phyloP scores from a whole-genome alignment of 202 grass and related monocot species.

The Carex arenaria region DNA sequence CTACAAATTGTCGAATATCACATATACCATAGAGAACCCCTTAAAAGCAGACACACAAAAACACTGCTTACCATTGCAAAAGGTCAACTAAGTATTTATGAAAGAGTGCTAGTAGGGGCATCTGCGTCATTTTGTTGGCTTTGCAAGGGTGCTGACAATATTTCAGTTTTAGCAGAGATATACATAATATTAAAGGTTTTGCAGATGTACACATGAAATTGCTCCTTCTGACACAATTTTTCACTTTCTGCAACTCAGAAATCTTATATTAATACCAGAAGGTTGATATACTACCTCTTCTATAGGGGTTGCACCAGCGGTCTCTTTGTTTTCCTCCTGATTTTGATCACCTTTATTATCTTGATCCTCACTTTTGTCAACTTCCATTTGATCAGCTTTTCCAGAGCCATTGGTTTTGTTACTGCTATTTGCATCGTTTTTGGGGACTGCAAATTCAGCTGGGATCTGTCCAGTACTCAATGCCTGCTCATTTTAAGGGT shows the following conservation, averaged over 20 bases:
- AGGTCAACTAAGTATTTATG: background rate
- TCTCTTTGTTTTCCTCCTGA: conserved; percentile 53
- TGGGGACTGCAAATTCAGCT: conserved; percentile 72
- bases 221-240: background rate
- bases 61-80: background rate
- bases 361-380: conserved; percentile 43
- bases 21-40: background rate
- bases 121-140: background rate
- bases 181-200: conserved; percentile 1
- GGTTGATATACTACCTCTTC: conserved; percentile 40
- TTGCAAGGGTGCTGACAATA: background rate
- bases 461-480: conserved; percentile 84
- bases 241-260: background rate
- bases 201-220: background rate
- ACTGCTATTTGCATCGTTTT: conserved; percentile 36
- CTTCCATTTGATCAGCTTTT: conserved; percentile 62
- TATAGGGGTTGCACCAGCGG: conserved; percentile 31
- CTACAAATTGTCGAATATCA: background rate
- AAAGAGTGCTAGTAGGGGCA: background rate
- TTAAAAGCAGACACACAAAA: background rate
- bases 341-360: conserved; percentile 37
- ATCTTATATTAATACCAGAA: background rate
- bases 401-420: conserved; percentile 42
- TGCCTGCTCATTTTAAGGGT: conserved; percentile 34
- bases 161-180: background rate